Conservation (phyloP, 768 basidiomycete species). For the Saitozyma sp. region DNA sequence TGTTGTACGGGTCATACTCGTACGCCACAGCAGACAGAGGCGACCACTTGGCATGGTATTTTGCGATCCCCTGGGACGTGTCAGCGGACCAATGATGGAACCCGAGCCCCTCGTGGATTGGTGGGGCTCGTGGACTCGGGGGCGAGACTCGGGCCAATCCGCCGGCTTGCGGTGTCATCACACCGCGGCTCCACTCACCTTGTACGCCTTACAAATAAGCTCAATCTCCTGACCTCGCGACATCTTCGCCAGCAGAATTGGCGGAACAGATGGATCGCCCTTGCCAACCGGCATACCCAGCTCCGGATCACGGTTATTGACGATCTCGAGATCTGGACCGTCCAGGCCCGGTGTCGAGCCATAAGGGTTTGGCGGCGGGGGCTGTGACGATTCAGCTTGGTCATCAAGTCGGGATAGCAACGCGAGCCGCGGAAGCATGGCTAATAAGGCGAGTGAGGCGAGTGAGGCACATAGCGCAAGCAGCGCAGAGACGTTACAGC, state of each 20-base stretch:
- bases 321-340: conserved; percentile 62
- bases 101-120: too few species aligned
- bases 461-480: too few species aligned
- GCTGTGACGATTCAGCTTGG: conserved; percentile 15
- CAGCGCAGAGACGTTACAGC: too few species aligned
- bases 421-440: too few species aligned
- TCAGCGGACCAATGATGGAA: not conserved
- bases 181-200: conserved; percentile 60
- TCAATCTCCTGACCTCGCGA: conserved; percentile 90
- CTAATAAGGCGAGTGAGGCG: too few species aligned
- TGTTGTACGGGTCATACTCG: conserved; percentile 98
- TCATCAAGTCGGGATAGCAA: not conserved
- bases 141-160: not conserved
- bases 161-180: not conserved
- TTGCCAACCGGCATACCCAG: conserved; percentile 86
- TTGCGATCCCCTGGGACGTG: conserved; percentile 76
- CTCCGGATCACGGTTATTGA: conserved; percentile 68
- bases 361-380: conserved; percentile 34
- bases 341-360: conserved; percentile 38
- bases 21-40: conserved; percentile 92
- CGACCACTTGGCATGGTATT: conserved; percentile 99
- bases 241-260: conserved; percentile 85
- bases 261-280: conserved; percentile 61
- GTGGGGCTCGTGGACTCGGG: not conserved
- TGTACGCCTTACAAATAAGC: conserved; percentile 83